These are phyloP conservation scores for Pseudogymnoascus sp. DNA, from an alignment of 2,329 filamentous ascomycete genomes.

Conservation along the genomic window DNA sequence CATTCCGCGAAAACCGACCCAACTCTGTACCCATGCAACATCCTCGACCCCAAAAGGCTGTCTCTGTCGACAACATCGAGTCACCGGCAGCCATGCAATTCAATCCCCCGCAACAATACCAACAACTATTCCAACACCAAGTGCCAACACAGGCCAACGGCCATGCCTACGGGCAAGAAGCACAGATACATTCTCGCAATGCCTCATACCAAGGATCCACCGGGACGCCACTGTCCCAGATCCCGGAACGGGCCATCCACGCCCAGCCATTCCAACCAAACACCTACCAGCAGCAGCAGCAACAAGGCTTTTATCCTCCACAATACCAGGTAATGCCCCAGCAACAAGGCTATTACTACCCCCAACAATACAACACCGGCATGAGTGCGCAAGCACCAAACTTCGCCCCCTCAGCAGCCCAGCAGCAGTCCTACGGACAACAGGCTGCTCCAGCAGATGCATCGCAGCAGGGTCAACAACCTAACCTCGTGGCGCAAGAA, in stretches of 20 bases:
- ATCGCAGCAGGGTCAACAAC: conserved; percentile 46
- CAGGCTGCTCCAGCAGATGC: conserved; percentile 18
- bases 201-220: conserved; percentile 64
- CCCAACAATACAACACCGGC: conserved; percentile 39
- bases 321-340: conserved; percentile 50
- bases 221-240: conserved; percentile 80
- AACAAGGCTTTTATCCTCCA: conserved; percentile 47
- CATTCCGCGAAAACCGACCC: conserved; percentile 48
- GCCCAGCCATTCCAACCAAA: conserved; percentile 82
- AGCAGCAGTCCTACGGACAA: conserved; percentile 25
- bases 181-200: conserved; percentile 50
- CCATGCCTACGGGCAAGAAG: conserved; percentile 45
- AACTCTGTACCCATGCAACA: conserved; percentile 72
- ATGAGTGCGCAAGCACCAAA: conserved; percentile 34
- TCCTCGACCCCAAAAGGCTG: conserved; percentile 86
- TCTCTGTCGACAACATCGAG: conserved; percentile 89
- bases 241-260: conserved; percentile 86
- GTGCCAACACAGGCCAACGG: conserved; percentile 67
- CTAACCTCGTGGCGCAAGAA: conserved; percentile 67
- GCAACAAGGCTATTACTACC: conserved; percentile 62
- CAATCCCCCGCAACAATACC: conserved; percentile 55
- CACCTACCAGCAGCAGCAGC: conserved; percentile 49
- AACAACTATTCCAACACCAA: conserved; percentile 90
- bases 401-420: conserved; percentile 22
- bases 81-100: conserved; percentile 53